These are phyloP conservation scores for Debaryomyces sp. DNA, from an alignment of 1,139 yeast genomes.

Conservation along the genomic window DNA sequence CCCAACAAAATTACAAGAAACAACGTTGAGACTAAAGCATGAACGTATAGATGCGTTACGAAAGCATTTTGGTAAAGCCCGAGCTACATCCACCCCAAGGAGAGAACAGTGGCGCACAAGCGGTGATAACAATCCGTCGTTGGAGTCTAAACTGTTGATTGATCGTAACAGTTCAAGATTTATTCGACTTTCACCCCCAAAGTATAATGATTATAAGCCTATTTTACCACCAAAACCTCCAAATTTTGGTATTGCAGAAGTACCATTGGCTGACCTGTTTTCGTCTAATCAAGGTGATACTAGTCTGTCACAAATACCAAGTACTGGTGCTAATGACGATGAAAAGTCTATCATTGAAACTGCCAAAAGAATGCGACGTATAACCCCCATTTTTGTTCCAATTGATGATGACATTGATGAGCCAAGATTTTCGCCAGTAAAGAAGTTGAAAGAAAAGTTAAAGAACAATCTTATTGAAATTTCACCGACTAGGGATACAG, in stretches of 20 bases:
- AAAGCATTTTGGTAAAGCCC: slow-evolving; percentile 35
- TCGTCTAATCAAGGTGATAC: not conserved
- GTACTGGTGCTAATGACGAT: slow-evolving; percentile 12
- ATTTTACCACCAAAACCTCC: slow-evolving; percentile 38
- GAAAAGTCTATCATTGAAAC: slow-evolving; percentile 32
- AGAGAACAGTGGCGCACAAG: not conserved
- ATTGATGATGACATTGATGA: slow-evolving; percentile 29
- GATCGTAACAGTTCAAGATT: slow-evolving; percentile 7
- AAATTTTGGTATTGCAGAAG: slow-evolving; percentile 19
- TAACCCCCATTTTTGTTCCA: slow-evolving; percentile 45
- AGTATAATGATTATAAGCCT: slow-evolving; percentile 2
- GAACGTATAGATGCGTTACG: slow-evolving; percentile 40
- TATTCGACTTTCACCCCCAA: slow-evolving; percentile 18
- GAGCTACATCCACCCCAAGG: slow-evolving; percentile 18
- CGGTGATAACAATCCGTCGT: not conserved
- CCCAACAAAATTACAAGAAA: slow-evolving; percentile 44
- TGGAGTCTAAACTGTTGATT: not conserved
- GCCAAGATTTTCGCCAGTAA: slow-evolving; percentile 38
- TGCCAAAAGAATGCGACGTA: slow-evolving; percentile 39
- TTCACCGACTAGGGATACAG: slow-evolving; percentile 3
- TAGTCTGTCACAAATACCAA: not conserved
- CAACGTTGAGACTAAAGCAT: slow-evolving; percentile 37
- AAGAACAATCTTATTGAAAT: slow-evolving; percentile 8
- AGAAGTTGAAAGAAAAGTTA: slow-evolving; percentile 29
- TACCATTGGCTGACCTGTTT: not conserved